phyloP scores from a whole-genome alignment of 2,329 filamentous ascomycete species.

The Colletotrichum liaoningense region DNA sequence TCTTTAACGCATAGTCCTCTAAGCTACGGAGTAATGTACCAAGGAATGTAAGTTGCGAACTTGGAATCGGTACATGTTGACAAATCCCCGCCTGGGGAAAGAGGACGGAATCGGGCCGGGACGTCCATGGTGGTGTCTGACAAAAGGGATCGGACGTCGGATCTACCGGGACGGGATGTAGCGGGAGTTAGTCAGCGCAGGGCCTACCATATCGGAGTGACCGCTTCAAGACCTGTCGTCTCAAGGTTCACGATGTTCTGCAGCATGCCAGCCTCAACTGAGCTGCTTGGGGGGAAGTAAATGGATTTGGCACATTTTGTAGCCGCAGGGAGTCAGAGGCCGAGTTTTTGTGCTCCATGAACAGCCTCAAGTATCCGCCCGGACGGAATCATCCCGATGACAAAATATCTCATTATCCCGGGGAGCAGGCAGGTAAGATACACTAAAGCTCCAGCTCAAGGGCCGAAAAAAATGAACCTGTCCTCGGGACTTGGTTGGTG shows the following conservation, averaged over 20 bases:
- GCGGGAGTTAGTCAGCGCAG: conserved; percentile 26
- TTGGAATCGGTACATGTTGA: background rate
- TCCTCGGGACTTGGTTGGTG: conserved; percentile 12
- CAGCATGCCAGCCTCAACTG: too few species aligned
- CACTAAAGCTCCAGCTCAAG: background rate
- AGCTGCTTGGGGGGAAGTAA: background rate
- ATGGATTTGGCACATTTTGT: background rate
- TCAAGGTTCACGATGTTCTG: background rate
- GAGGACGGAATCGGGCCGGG: conserved; percentile 24
- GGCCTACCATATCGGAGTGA: conserved; percentile 1
- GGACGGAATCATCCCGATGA: conserved; percentile 5
- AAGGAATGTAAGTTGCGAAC: background rate
- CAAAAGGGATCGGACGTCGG: conserved; percentile 22
- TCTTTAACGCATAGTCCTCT: too few species aligned
- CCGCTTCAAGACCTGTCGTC: background rate
- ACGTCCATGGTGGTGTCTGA: background rate
- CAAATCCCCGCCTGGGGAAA: background rate
- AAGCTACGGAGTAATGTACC: too few species aligned
- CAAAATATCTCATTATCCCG: background rate
- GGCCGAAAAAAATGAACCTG: conserved; percentile 3
- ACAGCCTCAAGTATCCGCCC: background rate
- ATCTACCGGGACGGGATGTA: conserved; percentile 19
- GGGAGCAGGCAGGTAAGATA: background rate
- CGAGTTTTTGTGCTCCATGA: background rate
- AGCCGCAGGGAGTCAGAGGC: background rate